Percentiles rank a stretch among this genome's conserved stretches.
Evolutionary conservation across 2,329 filamentous ascomycete genomes (phyloP).

Genomic region (Neospermospora avenae): DNA sequence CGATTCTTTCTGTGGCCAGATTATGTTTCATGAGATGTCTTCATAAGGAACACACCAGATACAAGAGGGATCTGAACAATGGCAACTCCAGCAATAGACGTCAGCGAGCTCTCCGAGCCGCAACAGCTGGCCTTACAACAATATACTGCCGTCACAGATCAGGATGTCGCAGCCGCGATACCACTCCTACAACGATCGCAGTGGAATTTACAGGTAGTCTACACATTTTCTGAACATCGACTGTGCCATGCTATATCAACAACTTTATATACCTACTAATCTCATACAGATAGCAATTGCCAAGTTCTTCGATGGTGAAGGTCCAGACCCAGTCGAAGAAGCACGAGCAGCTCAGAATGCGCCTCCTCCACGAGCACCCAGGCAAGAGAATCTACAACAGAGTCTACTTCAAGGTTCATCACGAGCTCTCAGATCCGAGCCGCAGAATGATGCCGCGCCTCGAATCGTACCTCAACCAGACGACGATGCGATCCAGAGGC

Average conservation of each 20-base stretch:
- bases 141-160: slow-evolving; percentile 83
- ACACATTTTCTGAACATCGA: background rate
- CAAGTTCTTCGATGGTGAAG: slow-evolving; percentile 97
- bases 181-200: slow-evolving; percentile 79
- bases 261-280: too few species aligned
- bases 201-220: slow-evolving; percentile 85
- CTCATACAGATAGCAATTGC: slow-evolving; percentile 77
- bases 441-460: slow-evolving; percentile 66
- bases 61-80: background rate
- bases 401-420: slow-evolving; percentile 43
- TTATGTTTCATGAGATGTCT: slow-evolving; percentile 2
- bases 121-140: slow-evolving; percentile 77
- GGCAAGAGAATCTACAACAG: slow-evolving; percentile 73
- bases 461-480: slow-evolving; percentile 76
- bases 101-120: slow-evolving; percentile 13
- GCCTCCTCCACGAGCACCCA: slow-evolving; percentile 58
- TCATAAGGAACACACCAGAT: background rate
- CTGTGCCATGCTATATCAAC: too few species aligned
- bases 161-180: slow-evolving; percentile 72
- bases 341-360: slow-evolving; percentile 61
- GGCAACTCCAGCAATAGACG: slow-evolving; percentile 8
- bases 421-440: slow-evolving; percentile 34
- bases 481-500: slow-evolving; percentile 61
- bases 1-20: too few species aligned
- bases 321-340: slow-evolving; percentile 75